phyloP scores from a whole-genome alignment of 495 filamentous ascomycete species.

The Clavariopsis aquatica region DNA sequence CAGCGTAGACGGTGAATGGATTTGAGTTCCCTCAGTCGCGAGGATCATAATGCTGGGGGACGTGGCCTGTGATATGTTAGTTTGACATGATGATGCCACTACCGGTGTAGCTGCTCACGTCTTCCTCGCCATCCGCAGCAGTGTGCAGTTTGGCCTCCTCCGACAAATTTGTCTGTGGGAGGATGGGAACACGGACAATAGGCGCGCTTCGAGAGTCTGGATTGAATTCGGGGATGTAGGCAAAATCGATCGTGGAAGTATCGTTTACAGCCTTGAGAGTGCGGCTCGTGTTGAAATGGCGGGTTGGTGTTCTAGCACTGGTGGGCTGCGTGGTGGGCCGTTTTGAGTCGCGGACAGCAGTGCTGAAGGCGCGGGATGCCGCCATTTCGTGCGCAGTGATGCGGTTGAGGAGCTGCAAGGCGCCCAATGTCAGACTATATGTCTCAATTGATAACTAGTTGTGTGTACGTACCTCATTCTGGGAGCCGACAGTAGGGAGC shows the following conservation, averaged over 20 bases:
- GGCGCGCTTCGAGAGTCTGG: constrained; percentile 45
- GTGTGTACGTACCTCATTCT: constrained; percentile 48
- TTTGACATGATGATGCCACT: neutral
- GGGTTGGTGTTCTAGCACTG: constrained; percentile 43
- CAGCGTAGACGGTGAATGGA: constrained; percentile 56
- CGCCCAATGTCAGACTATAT: constrained; percentile 45
- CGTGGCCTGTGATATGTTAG: constrained; percentile 46
- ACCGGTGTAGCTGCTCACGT: constrained; percentile 1
- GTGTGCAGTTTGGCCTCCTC: constrained; percentile 34
- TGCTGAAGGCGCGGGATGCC: constrained; percentile 57
- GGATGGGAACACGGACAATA: constrained; percentile 53
- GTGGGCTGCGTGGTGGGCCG: constrained; percentile 29
- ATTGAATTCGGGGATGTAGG: constrained; percentile 59
- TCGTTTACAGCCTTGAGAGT: constrained; percentile 57
- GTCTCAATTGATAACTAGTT: constrained; percentile 1
- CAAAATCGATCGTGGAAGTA: constrained; percentile 64
- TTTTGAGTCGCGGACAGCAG: constrained; percentile 48
- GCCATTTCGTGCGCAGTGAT: constrained; percentile 56
- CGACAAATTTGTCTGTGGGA: constrained; percentile 47
- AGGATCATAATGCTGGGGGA: constrained; percentile 61
- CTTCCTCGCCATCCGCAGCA: constrained; percentile 19
- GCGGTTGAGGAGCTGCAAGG: constrained; percentile 54
- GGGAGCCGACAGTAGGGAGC: constrained; percentile 57
- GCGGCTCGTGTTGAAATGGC: constrained; percentile 63
- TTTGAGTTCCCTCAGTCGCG: constrained; percentile 54